Evolutionary conservation across 257 asterid genomes (phyloP).

Genomic region (Buddleja alternifolia): DNA sequence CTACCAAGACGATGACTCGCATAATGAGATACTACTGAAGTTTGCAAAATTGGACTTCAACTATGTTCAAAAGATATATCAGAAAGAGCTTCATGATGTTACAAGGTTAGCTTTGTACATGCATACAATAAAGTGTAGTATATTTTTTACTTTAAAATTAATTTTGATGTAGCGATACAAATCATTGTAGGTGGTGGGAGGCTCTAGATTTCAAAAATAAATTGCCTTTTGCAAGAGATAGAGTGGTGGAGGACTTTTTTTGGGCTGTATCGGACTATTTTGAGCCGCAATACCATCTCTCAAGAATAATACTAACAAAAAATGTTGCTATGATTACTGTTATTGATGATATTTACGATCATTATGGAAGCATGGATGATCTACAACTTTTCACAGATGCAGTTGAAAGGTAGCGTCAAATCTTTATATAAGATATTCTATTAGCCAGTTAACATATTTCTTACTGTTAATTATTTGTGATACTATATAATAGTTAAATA

Average conservation of each 20-base stretch:
- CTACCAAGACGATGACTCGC: conserved; percentile 6
- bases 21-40: neutral
- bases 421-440: too few species aligned
- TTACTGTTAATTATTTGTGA: too few species aligned
- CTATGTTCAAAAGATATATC: neutral
- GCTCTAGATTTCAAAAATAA: conserved; percentile 14
- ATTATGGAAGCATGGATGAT: conserved; percentile 22
- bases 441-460: neutral
- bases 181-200: conserved; percentile 37
- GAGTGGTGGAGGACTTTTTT: too few species aligned
- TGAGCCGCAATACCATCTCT: neutral
- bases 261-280: too few species aligned
- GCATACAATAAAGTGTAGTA: neutral
- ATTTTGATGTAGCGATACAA: neutral
- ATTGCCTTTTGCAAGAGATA: neutral
- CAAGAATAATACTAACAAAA: conserved; percentile 24
- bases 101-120: neutral
- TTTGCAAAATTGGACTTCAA: too few species aligned
- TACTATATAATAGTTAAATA: too few species aligned
- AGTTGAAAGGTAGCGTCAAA: conserved; percentile 15
- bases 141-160: neutral
- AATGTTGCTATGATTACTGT: conserved; percentile 1
- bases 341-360: conserved; percentile 25
- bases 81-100: conserved; percentile 11
- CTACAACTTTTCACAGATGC: conserved; percentile 32